phyloP scores from a whole-genome alignment of 257 asterid genomes.

The Ilex asprella region DNA sequence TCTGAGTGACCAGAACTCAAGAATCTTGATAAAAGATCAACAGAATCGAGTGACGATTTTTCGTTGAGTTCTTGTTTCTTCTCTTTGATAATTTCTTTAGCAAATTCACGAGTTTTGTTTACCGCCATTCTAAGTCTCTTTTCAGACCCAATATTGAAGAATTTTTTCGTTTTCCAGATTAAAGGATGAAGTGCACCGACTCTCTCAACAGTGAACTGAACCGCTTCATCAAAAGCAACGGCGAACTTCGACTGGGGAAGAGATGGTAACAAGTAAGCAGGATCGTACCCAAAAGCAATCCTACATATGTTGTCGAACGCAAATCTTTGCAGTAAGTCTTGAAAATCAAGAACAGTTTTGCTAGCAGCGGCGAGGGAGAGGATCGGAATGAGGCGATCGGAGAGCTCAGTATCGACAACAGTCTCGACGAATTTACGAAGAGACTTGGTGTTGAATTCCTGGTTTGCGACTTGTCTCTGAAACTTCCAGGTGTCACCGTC shows the following conservation, averaged over 20 bases:
- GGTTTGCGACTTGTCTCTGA: constrained; percentile 53
- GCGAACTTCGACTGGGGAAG: constrained; percentile 43
- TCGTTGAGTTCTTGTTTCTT: constrained; percentile 26
- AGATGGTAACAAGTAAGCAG: constrained; percentile 36
- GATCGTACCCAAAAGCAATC: constrained; percentile 64
- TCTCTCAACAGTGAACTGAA: constrained; percentile 25
- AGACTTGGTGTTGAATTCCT: constrained; percentile 50
- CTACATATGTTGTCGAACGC: constrained; percentile 64
- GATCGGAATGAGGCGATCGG: constrained; percentile 39
- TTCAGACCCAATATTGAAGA: constrained; percentile 41
- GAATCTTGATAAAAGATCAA: constrained; percentile 51
- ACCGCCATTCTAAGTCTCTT: constrained; percentile 20
- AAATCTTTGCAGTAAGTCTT: constrained; percentile 55
- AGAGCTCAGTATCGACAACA: constrained; percentile 48
- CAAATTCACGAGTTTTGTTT: constrained; percentile 32
- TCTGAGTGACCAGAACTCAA: constrained; percentile 37
- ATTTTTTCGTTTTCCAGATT: constrained; percentile 37
- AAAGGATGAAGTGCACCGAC: constrained; percentile 26
- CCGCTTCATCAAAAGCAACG: constrained; percentile 34
- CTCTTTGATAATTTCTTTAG: constrained; percentile 26
- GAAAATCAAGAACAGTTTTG: constrained; percentile 34
- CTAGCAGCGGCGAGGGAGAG: constrained; percentile 19
- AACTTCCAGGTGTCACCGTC: constrained; percentile 58
- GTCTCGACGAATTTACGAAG: constrained; percentile 45
- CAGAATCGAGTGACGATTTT: constrained; percentile 21